phyloP scores from a whole-genome alignment of 331 rosid species.

The Saraca asoca region DNA sequence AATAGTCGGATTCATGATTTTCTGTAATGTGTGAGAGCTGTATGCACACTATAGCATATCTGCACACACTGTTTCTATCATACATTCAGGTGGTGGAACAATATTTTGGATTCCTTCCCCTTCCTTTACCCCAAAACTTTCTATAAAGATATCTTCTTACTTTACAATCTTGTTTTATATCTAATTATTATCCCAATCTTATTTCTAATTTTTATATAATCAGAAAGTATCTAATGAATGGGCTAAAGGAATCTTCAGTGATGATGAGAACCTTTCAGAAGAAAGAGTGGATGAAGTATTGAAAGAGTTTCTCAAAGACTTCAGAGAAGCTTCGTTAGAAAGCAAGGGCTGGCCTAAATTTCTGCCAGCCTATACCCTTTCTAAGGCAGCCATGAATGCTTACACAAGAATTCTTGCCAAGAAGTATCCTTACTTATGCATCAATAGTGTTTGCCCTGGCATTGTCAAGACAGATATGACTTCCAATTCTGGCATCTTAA shows the following conservation, averaged over 20 bases:
- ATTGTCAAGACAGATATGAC: conserved; percentile 15
- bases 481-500: neutral
- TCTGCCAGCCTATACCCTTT: conserved; percentile 26
- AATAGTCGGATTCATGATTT: neutral
- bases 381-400: conserved; percentile 41
- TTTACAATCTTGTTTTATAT: neutral
- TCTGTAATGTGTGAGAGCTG: neutral
- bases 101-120: neutral
- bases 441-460: conserved; percentile 12
- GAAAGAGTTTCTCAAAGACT: conserved; percentile 32
- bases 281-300: conserved; percentile 34
- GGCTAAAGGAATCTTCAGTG: conserved; percentile 31
- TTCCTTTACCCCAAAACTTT: too few species aligned
- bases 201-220: too few species aligned
- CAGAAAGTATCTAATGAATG: conserved; percentile 26
- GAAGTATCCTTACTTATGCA: conserved; percentile 18
- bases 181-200: neutral
- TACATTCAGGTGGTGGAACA: too few species aligned
- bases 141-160: neutral
- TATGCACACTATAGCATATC: too few species aligned
- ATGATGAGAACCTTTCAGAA: conserved; percentile 23
- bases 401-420: conserved; percentile 40
- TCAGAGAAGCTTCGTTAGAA: conserved; percentile 25
- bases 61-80: too few species aligned
- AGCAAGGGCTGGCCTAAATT: conserved; percentile 35